Evolutionary conservation across 2,329 filamentous ascomycete genomes (phyloP).

Genomic region (Trichoderma sp.): DNA sequence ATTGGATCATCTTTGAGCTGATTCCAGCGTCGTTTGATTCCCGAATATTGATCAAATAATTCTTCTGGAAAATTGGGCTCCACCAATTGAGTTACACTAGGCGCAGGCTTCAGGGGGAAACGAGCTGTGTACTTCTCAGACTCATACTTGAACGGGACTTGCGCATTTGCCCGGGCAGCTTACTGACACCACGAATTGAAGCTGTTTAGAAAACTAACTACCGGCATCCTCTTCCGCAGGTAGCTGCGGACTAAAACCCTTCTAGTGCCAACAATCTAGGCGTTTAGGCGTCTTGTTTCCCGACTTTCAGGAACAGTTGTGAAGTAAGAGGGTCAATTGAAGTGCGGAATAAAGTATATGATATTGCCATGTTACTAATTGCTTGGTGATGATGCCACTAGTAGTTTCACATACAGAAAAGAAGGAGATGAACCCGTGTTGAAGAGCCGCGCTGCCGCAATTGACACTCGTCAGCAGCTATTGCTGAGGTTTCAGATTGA

Average conservation of each 20-base stretch:
- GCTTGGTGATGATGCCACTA: neutral
- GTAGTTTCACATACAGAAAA: neutral
- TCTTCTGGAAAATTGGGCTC: slow-evolving; percentile 16
- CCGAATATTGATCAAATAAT: neutral
- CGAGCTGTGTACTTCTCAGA: neutral
- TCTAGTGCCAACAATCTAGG: neutral
- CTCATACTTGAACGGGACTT: neutral
- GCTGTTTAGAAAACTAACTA: neutral
- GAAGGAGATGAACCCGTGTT: neutral
- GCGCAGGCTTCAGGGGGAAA: neutral
- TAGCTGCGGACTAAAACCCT: neutral
- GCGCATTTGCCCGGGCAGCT: neutral
- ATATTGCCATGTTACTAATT: neutral
- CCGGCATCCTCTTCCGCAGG: neutral
- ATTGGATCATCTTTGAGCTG: neutral
- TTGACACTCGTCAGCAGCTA: neutral
- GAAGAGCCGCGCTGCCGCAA: neutral
- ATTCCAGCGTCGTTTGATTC: neutral
- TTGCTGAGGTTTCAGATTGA: slow-evolving; percentile 2
- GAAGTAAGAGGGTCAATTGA: too few species aligned
- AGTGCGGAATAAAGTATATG: neutral
- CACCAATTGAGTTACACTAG: slow-evolving; percentile 18
- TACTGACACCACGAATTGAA: neutral
- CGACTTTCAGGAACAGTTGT: neutral
- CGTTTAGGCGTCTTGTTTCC: neutral